These are phyloP conservation scores for Myxozyma nipponensis DNA, from an alignment of 805 yeast genomes.

Conservation along the genomic window DNA sequence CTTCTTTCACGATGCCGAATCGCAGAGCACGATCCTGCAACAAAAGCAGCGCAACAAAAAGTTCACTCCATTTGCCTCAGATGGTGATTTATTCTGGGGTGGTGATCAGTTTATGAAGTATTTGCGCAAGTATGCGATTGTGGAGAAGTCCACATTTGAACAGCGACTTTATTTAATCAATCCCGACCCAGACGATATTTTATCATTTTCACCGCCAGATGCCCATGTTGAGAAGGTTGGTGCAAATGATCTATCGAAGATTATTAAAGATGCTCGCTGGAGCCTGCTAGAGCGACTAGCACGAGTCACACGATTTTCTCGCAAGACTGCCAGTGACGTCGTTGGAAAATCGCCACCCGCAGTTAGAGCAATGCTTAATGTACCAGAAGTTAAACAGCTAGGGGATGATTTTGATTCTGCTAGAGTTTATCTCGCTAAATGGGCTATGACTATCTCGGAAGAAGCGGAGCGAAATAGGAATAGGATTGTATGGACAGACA, in stretches of 20 bases:
- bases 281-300: slow-evolving; percentile 80
- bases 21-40: slow-evolving; percentile 65
- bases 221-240: slow-evolving; percentile 34
- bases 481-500: slow-evolving; percentile 39
- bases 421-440: slow-evolving; percentile 84
- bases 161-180: slow-evolving; percentile 70
- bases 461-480: slow-evolving; percentile 65
- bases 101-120: slow-evolving; percentile 69
- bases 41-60: slow-evolving; percentile 56
- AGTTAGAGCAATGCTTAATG: slow-evolving; percentile 55
- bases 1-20: slow-evolving; percentile 89
- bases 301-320: slow-evolving; percentile 59
- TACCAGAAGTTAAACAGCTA: slow-evolving; percentile 75
- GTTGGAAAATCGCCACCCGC: slow-evolving; percentile 55
- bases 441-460: slow-evolving; percentile 93
- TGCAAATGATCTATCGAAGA: slow-evolving; percentile 45
- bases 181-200: slow-evolving; percentile 64
- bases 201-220: slow-evolving; percentile 52
- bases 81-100: slow-evolving; percentile 73
- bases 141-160: slow-evolving; percentile 69
- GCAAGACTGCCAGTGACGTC: slow-evolving; percentile 59
- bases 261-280: slow-evolving; percentile 77
- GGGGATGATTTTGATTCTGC: slow-evolving; percentile 94
- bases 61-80: slow-evolving; percentile 68
- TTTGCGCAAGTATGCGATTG: slow-evolving; percentile 52